A percentile compares a stretch with the other conserved stretches of the same genome.
Evolutionary conservation across 2,329 filamentous ascomycete genomes (phyloP).

Genomic region (Aspergillus thermomutatus): DNA sequence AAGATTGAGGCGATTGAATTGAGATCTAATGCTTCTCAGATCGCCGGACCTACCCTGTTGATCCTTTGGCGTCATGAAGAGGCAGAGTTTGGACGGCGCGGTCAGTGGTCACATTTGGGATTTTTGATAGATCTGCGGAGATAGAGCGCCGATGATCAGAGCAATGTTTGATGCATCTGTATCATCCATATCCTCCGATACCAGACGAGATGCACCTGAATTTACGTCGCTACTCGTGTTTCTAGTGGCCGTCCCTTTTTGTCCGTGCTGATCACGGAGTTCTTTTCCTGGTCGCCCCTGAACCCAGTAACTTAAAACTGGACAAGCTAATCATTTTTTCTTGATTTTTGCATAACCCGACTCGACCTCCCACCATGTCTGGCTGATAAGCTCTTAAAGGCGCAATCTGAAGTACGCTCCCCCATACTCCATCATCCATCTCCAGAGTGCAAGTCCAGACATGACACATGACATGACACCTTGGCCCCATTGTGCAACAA

Average conservation of each 20-base stretch:
- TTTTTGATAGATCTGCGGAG: not conserved
- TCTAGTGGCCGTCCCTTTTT: not conserved
- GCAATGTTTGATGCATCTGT: too few relatives aligned
- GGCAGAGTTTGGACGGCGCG: too few relatives aligned
- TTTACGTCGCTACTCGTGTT: not conserved
- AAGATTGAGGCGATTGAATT: not conserved
- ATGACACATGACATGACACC: not conserved
- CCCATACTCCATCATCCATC: not conserved
- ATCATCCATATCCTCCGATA: not conserved
- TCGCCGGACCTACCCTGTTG: not conserved
- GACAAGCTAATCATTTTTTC: too few relatives aligned
- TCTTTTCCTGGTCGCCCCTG: not conserved
- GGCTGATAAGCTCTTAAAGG: not conserved
- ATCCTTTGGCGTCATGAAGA: not conserved
- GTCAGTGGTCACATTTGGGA: not conserved
- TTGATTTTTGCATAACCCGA: too few relatives aligned
- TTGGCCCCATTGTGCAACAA: too few relatives aligned
- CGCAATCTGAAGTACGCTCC: too few relatives aligned
- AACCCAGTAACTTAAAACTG: not conserved
- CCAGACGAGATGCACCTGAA: not conserved
- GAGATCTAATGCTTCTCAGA: not conserved
- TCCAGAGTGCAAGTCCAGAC: not conserved
- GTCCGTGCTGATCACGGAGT: not conserved
- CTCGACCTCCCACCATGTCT: too few relatives aligned
- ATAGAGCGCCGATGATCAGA: not conserved